Percentiles rank a stretch among this genome's conserved stretches.
Conservation (phyloP, 73 alveolate species). For the Paramecium primaurelia region DNA sequence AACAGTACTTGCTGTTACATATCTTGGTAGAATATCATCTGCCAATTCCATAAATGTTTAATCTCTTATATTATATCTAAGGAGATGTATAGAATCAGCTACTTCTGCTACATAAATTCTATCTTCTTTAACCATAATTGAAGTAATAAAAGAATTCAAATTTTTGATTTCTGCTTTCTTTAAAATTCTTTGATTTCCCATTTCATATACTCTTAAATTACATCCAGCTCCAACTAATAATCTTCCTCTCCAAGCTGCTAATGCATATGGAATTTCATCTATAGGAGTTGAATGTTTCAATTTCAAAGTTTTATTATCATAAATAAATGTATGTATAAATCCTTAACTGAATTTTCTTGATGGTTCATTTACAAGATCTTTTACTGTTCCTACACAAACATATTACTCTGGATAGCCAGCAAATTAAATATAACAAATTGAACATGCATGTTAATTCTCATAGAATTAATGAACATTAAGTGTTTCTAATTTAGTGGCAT, state of each 20-base stretch:
- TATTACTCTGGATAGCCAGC: constrained; percentile 67
- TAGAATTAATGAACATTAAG: constrained; percentile 76
- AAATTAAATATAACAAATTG: constrained; percentile 69
- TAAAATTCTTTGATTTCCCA: constrained; percentile 94
- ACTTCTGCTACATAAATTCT: constrained; percentile 91
- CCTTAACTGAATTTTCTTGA: constrained; percentile 72
- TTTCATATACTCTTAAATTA: constrained; percentile 91
- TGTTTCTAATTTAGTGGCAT: constrained; percentile 78
- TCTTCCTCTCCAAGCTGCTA: constrained; percentile 89
- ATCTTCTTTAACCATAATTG: constrained; percentile 84
- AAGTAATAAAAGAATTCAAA: constrained; percentile 69
- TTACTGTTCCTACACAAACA: constrained; percentile 76
- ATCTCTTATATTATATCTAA: constrained; percentile 88
- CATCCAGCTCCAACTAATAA: constrained; percentile 94
- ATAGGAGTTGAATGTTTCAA: constrained; percentile 85
- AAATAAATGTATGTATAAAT: constrained; percentile 73
- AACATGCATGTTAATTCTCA: constrained; percentile 85
- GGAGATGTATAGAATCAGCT: constrained; percentile 88
- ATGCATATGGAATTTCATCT: constrained; percentile 90
- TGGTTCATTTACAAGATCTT: constrained; percentile 63
- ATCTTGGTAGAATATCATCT: constrained; percentile 97
- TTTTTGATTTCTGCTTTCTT: constrained; percentile 90
- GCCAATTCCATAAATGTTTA: constrained; percentile 88
- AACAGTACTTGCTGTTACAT: constrained; percentile 83
- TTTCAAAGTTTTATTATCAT: constrained; percentile 75